phyloP scores from a whole-genome alignment of 257 asterid species.

The Echium plantagineum region DNA sequence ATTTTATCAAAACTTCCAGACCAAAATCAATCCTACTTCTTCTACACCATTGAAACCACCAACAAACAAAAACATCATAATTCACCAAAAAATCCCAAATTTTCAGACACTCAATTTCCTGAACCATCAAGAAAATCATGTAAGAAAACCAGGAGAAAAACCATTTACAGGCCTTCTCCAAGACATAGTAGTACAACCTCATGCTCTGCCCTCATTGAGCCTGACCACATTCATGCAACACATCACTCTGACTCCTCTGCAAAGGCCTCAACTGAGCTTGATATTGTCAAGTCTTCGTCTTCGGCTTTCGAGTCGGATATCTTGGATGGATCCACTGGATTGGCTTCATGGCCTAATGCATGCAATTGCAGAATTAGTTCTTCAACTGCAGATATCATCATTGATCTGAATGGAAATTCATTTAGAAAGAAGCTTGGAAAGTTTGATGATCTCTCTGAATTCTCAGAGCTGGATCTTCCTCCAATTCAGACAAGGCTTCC shows the following conservation, averaged over 20 bases:
- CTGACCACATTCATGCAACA: background rate
- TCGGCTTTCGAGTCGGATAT: constrained; percentile 28
- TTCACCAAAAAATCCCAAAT: constrained; percentile 22
- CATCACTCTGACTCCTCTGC: background rate
- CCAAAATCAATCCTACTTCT: constrained; percentile 32
- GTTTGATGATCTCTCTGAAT: constrained; percentile 15
- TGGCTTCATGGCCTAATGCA: constrained; percentile 23
- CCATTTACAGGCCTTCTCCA: constrained; percentile 4
- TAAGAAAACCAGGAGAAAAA: constrained; percentile 1
- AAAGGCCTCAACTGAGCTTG: constrained; percentile 4
- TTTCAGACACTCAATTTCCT: constrained; percentile 25
- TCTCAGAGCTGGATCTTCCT: constrained; percentile 43
- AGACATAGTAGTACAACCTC: background rate
- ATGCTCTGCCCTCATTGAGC: background rate
- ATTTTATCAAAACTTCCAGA: constrained; percentile 17
- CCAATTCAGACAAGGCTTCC: constrained; percentile 45
- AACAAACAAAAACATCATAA: constrained; percentile 7
- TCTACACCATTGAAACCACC: constrained; percentile 30
- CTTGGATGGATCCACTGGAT: constrained; percentile 14
- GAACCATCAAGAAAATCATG: constrained; percentile 48
- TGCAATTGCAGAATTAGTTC: constrained; percentile 32
- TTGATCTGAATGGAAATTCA: constrained; percentile 33
- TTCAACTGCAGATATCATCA: constrained; percentile 47
- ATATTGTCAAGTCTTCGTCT: constrained; percentile 23
- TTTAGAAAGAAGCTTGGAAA: constrained; percentile 7